A percentile compares a stretch with the other conserved stretches of the same genome.
Conservation (phyloP, 2,329 filamentous ascomycete species). For the Elsinoe fawcettii region DNA sequence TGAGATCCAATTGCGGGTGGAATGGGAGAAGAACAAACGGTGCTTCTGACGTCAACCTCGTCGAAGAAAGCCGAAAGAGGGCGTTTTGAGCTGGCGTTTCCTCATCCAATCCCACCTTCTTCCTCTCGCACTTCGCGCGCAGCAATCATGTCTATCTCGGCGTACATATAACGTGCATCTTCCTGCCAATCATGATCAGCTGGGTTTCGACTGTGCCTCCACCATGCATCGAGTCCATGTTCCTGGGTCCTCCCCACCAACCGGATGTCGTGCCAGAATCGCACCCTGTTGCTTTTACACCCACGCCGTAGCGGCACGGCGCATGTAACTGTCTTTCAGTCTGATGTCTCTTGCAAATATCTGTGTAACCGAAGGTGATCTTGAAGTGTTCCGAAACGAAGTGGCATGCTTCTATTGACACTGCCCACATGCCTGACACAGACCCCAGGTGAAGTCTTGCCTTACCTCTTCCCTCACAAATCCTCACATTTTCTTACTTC, state of each 20-base stretch:
- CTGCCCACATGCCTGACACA: not conserved
- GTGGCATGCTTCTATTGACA: not conserved
- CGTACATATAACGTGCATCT: slow-evolving; percentile 1
- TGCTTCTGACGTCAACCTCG: not conserved
- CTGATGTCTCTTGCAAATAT: not conserved
- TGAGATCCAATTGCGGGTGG: not conserved
- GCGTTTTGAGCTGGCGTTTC: not conserved
- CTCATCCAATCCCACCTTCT: slow-evolving; percentile 6
- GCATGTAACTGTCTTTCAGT: not conserved
- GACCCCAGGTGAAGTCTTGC: not conserved
- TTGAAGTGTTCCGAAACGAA: not conserved
- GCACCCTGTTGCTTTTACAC: slow-evolving; percentile 1
- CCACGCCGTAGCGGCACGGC: slow-evolving; percentile 5
- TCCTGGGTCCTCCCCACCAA: slow-evolving; percentile 1
- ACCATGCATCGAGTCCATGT: slow-evolving; percentile 7
- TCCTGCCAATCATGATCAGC: slow-evolving; percentile 5
- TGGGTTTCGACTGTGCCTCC: slow-evolving; percentile 4
- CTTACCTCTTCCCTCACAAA: not conserved
- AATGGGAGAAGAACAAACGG: not conserved
- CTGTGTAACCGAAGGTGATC: not conserved
- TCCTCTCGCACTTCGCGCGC: not conserved
- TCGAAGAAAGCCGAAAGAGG: too few relatives aligned
- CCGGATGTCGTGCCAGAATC: slow-evolving; percentile 8
- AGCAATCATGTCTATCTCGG: slow-evolving; percentile 1
- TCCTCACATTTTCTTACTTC: not conserved